Conservation (phyloP, 352 stramenopile genomes). For the Plasmopara muralis region DNA sequence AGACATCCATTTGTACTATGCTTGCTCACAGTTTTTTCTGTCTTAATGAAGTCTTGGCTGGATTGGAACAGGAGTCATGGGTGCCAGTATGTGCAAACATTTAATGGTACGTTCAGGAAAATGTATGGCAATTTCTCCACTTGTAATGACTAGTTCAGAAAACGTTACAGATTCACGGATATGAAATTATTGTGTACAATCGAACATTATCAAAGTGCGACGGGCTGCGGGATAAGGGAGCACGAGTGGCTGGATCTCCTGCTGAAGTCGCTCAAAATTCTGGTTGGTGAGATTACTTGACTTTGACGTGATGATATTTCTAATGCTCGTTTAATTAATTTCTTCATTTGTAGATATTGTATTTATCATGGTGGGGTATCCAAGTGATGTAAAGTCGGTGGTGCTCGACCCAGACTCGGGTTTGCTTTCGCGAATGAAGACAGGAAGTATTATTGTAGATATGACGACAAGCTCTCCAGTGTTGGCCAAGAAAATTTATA, state of each 20-base stretch:
- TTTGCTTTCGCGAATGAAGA: conserved; percentile 62
- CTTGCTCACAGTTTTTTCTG: background rate
- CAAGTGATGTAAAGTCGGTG: conserved; percentile 72
- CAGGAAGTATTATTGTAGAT: conserved; percentile 81
- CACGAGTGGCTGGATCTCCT: conserved; percentile 60
- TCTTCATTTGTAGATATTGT: conserved; percentile 61
- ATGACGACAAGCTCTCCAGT: conserved; percentile 87
- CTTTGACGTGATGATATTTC: background rate
- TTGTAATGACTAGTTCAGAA: background rate
- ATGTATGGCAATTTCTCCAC: background rate
- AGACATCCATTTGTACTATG: background rate
- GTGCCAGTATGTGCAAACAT: conserved; percentile 83
- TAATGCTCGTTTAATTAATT: conserved; percentile 1
- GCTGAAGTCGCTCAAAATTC: conserved; percentile 73
- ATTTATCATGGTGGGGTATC: conserved; percentile 87
- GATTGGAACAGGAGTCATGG: conserved; percentile 87
- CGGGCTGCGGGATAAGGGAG: conserved; percentile 63
- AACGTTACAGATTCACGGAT: conserved; percentile 58
- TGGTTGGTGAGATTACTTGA: conserved; percentile 25
- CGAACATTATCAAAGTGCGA: conserved; percentile 81
- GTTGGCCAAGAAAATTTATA: conserved; percentile 85
- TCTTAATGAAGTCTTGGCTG: conserved; percentile 56
- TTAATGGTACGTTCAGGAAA: conserved; percentile 50
- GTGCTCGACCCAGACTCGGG: conserved; percentile 63
- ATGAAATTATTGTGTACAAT: conserved; percentile 84